Percentiles rank a stretch among this genome's conserved stretches.
phyloP scores from a whole-genome alignment of 331 rosid genomes.

The Stylosanthes scabra region DNA sequence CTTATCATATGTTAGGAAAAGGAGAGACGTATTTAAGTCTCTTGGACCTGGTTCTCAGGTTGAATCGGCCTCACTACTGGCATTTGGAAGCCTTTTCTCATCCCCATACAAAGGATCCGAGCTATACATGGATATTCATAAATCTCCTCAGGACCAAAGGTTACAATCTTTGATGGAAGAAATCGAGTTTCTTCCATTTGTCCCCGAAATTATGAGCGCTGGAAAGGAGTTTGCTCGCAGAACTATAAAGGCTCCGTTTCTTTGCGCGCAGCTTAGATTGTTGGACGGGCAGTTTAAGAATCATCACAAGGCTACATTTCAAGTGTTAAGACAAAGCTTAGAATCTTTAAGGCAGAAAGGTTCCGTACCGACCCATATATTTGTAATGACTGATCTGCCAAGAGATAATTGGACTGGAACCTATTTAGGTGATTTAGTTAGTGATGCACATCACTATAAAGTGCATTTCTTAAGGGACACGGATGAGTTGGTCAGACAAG shows the following conservation, averaged over 20 bases:
- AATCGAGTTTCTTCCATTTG: conserved; percentile 71
- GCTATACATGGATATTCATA: conserved; percentile 65
- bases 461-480: conserved; percentile 61
- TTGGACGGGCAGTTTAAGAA: conserved; percentile 96
- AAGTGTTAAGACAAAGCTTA: conserved; percentile 56
- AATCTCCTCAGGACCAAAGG: conserved; percentile 61
- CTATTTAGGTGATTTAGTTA: conserved; percentile 70
- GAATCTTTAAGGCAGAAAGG: conserved; percentile 56
- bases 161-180: conserved; percentile 58
- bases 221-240: conserved; percentile 61
- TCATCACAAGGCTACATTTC: conserved; percentile 78
- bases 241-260: conserved; percentile 66
- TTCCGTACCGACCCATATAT: conserved; percentile 59
- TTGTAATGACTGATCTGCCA: conserved; percentile 94
- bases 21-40: conserved; percentile 61
- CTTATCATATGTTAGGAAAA: conserved; percentile 63
- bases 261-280: conserved; percentile 89
- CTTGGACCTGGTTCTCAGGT: conserved; percentile 81
- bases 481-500: conserved; percentile 55
- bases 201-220: conserved; percentile 63
- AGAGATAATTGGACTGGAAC: conserved; percentile 75
- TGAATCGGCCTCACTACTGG: conserved; percentile 70
- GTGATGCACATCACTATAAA: conserved; percentile 55
- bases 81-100: conserved; percentile 95
- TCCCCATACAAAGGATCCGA: conserved; percentile 81